These are phyloP conservation scores for Melocanna baccifera DNA, from an alignment of 176 grass and related monocot species.

Conservation along the genomic window DNA sequence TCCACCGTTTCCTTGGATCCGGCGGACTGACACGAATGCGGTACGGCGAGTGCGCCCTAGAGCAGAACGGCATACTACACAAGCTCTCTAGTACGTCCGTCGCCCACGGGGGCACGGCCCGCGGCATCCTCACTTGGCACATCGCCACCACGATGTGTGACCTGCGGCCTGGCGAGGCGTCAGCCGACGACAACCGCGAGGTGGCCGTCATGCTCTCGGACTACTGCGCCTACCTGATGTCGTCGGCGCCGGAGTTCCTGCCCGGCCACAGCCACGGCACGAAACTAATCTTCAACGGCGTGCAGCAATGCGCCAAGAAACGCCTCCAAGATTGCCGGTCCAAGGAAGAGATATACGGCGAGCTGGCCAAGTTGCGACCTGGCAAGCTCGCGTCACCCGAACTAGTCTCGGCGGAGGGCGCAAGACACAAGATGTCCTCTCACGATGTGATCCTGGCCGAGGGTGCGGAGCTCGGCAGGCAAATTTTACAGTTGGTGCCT, in stretches of 20 bases:
- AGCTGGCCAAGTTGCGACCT: too few relatives aligned
- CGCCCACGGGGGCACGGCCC: too few relatives aligned
- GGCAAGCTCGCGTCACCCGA: too few relatives aligned
- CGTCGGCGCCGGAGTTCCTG: slow-evolving; percentile 7
- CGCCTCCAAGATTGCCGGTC: neutral
- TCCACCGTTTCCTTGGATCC: neutral
- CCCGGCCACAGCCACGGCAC: neutral
- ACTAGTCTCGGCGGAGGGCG: too few relatives aligned
- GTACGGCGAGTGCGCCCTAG: neutral
- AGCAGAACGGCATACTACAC: neutral
- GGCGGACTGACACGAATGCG: neutral
- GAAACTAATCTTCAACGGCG: neutral
- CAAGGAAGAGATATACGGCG: too few relatives aligned
- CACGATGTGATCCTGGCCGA: neutral
- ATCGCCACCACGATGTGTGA: neutral
- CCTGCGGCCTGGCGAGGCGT: too few relatives aligned
- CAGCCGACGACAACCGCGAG: too few relatives aligned
- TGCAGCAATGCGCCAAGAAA: neutral
- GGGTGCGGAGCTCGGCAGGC: too few relatives aligned
- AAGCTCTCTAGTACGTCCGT: too few relatives aligned
- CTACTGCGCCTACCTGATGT: slow-evolving; percentile 16
- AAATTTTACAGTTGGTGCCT: too few relatives aligned
- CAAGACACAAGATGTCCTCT: too few relatives aligned
- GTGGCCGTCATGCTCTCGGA: neutral
- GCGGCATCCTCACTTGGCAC: neutral